Evolutionary conservation across 768 basidiomycete genomes (phyloP).

Genomic region (Lyophyllum shimeji): DNA sequence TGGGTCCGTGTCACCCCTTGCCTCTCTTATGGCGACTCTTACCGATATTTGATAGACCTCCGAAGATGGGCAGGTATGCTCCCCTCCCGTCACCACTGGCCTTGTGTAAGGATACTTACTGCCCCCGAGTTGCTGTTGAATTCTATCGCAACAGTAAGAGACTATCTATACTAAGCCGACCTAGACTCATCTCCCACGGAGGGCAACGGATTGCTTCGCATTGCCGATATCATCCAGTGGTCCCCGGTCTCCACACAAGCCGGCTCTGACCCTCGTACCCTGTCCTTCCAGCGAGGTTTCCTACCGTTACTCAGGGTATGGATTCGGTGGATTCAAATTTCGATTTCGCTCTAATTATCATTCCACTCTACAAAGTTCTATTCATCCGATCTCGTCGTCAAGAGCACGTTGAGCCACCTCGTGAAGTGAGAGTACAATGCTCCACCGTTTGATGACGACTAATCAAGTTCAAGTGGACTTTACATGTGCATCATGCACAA

Average conservation of each 20-base stretch:
- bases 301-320: slow-evolving; percentile 53
- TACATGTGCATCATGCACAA: slow-evolving; percentile 47
- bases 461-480: slow-evolving; percentile 34
- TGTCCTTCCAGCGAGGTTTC: slow-evolving; percentile 63
- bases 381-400: slow-evolving; percentile 57
- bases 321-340: background rate
- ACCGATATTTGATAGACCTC: slow-evolving; percentile 30
- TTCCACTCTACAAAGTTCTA: slow-evolving; percentile 40
- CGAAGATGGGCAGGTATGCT: slow-evolving; percentile 51
- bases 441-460: background rate
- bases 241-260: slow-evolving; percentile 36
- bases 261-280: slow-evolving; percentile 27
- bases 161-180: slow-evolving; percentile 7
- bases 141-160: slow-evolving; percentile 35
- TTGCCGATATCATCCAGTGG: slow-evolving; percentile 51
- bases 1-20: slow-evolving; percentile 36
- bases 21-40: background rate
- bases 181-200: slow-evolving; percentile 24
- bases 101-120: slow-evolving; percentile 8
- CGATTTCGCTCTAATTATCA: background rate
- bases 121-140: slow-evolving; percentile 35
- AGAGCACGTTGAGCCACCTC: slow-evolving; percentile 49
- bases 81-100: background rate
- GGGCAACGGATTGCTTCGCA: slow-evolving; percentile 48
- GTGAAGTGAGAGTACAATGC: slow-evolving; percentile 43